Conservation (phyloP, 768 basidiomycete species). For the Suillus placidus region DNA sequence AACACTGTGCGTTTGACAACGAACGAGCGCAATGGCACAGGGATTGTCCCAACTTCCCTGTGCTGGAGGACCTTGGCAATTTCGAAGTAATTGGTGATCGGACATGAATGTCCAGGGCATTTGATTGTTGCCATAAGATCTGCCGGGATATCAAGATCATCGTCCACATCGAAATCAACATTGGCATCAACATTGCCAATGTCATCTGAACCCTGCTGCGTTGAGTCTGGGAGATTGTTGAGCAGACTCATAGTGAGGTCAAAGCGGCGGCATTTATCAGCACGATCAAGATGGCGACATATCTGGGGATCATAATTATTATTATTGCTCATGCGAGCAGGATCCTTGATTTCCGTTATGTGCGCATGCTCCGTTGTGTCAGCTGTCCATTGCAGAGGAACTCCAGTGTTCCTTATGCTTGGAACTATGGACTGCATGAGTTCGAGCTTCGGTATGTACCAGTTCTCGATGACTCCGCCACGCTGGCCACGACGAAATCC, state of each 20-base stretch:
- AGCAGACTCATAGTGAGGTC: neutral
- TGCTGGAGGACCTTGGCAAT: neutral
- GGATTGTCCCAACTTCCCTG: neutral
- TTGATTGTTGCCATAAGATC: neutral
- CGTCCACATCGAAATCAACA: constrained; percentile 9
- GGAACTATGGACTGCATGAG: too few species aligned
- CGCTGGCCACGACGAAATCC: too few species aligned
- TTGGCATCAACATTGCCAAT: constrained; percentile 4
- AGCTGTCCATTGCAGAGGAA: too few species aligned
- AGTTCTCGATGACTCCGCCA: too few species aligned
- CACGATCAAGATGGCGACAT: constrained; percentile 36
- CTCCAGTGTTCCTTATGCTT: too few species aligned
- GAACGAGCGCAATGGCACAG: constrained; percentile 20
- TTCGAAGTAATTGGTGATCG: neutral
- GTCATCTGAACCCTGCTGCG: constrained; percentile 29
- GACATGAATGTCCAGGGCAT: neutral
- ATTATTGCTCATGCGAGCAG: too few species aligned
- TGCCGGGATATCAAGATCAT: neutral
- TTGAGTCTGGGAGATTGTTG: constrained; percentile 16
- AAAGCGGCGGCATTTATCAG: neutral
- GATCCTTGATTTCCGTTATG: too few species aligned
- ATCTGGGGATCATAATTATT: too few species aligned
- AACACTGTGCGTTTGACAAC: constrained; percentile 21
- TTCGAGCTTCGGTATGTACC: too few species aligned
- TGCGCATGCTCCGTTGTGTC: too few species aligned